Base-by-base conservation (phyloP, 2,329 filamentous ascomycete species). In the Arachnomyces sp. region DNA sequence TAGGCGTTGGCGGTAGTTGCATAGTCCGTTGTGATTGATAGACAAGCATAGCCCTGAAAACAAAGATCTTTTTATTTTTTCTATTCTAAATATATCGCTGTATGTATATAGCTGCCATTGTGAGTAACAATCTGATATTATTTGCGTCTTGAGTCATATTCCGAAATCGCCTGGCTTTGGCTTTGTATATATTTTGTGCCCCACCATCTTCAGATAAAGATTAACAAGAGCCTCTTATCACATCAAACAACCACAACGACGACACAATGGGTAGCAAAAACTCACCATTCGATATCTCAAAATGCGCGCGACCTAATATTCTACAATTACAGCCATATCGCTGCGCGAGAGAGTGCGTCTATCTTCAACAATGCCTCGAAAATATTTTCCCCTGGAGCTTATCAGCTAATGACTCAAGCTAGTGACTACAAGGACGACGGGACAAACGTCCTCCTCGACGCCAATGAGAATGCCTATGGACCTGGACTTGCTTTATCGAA, bases 351-450 rank as follows among this genome's bases (percentile, higher is more conserved):
- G 84, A 90, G 84, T 87, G 68, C 65, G 80, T 65, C 5, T 5
- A 25, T 9, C 20, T 25, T 25, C 5, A 25, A 25, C 20, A 25
- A 25, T 25, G 20, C 20, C 20, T 25, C 20, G 20, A 25, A 9
- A 9, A 9, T 5, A 5, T 25, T 25, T 25, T 25, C 9, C 20
- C 9, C 5, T 25, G 20, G 20, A 25, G 20, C n/a, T 25, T 25
- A 25, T 5, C 5, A 25, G 20, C 20, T 25, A 9, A 25, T 9
- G 20, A 25, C 5, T 25, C 20, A 9, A 25, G 9, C 9, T 25
- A 25, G 20, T 25, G 92, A 98, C 75, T 96, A 98, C 76, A 95
- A 98, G 70, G 90, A 98, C 62, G 84, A 98, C 60, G 92, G 92
- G 51, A 90, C 81, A 43, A 96, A 96, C 58, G 80, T 96, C 55